Conservation (phyloP, 768 basidiomycete genomes). For the Boletus rex-veris region DNA sequence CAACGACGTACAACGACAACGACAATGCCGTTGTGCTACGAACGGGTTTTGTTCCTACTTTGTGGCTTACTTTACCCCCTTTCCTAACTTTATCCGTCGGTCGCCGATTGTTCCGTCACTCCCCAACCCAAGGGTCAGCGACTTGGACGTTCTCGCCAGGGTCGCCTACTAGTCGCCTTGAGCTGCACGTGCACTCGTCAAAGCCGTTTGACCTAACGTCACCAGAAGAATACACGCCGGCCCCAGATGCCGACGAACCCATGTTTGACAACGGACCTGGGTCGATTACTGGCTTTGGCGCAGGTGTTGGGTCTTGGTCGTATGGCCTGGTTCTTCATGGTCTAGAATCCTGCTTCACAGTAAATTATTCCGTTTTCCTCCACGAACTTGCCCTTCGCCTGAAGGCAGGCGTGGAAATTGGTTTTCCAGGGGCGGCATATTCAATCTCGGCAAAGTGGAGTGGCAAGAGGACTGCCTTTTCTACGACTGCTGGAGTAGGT, state of each 20-base stretch:
- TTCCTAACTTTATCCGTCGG: slow-evolving; percentile 43
- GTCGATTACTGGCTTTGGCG: slow-evolving; percentile 50
- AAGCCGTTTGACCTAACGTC: slow-evolving; percentile 36
- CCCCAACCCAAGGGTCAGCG: slow-evolving; percentile 45
- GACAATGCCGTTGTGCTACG: slow-evolving; percentile 44
- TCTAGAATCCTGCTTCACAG: slow-evolving; percentile 45
- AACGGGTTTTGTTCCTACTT: slow-evolving; percentile 34
- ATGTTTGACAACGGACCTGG: slow-evolving; percentile 36
- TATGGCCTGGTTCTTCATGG: slow-evolving; percentile 48
- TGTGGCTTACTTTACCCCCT: slow-evolving; percentile 34
- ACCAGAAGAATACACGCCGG: slow-evolving; percentile 21
- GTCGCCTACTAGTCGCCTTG: slow-evolving; percentile 27
- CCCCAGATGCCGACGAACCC: slow-evolving; percentile 21
- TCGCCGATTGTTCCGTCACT: slow-evolving; percentile 50
- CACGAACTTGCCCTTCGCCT: slow-evolving; percentile 53
- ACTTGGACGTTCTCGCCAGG: slow-evolving; percentile 26
- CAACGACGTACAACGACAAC: slow-evolving; percentile 47
- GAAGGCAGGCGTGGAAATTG: slow-evolving; percentile 47
- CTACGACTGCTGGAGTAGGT: slow-evolving; percentile 43
- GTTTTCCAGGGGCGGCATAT: slow-evolving; percentile 44
- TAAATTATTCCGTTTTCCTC: slow-evolving; percentile 50
- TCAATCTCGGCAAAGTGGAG: slow-evolving; percentile 49
- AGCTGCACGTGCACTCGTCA: slow-evolving; percentile 44
- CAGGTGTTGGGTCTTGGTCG: slow-evolving; percentile 44
- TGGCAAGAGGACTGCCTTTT: slow-evolving; percentile 41